These are phyloP conservation scores for Narthecium ossifragum DNA, from an alignment of 106 monocot species.

Conservation along the genomic window DNA sequence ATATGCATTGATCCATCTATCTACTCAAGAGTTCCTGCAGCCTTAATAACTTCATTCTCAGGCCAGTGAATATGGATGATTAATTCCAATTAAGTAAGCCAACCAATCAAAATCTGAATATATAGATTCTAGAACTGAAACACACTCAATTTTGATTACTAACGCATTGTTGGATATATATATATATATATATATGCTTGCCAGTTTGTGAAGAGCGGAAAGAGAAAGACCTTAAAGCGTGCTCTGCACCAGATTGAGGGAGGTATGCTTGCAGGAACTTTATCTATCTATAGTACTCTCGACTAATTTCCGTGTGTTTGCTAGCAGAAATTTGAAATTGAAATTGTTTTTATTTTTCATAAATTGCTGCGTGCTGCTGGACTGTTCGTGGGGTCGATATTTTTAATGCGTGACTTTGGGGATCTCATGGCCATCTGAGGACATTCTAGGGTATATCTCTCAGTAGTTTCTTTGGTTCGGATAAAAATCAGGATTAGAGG, in stretches of 20 bases:
- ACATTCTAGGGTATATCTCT: no score
- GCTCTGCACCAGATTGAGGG: constrained; percentile 18
- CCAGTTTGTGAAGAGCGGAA: constrained; percentile 20
- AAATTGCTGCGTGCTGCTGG: constrained; percentile 31
- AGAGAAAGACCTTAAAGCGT: constrained; percentile 19
- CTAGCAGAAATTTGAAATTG: no score
- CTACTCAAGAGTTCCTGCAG: no score
- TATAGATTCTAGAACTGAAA: no score
- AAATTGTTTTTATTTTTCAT: constrained; percentile 7
- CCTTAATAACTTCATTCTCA: no score
- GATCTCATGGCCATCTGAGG: constrained; percentile 39
- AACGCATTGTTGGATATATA: neutral
- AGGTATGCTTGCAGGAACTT: constrained; percentile 2
- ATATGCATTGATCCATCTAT: no score
- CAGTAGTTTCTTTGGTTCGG: no score
- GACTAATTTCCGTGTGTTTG: no score
- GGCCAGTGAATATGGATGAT: neutral
- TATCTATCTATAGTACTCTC: no score
- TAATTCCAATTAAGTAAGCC: no score
- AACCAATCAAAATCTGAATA: no score
- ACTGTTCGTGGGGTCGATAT: constrained; percentile 30
- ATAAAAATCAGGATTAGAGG: no score
- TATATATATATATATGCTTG: neutral
- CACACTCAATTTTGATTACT: neutral
- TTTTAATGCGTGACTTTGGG: constrained; percentile 34